A percentile compares a stretch with the other conserved stretches of the same genome.
Conservation (phyloP, 352 stramenopile genomes). For the Pythium brassicae region DNA sequence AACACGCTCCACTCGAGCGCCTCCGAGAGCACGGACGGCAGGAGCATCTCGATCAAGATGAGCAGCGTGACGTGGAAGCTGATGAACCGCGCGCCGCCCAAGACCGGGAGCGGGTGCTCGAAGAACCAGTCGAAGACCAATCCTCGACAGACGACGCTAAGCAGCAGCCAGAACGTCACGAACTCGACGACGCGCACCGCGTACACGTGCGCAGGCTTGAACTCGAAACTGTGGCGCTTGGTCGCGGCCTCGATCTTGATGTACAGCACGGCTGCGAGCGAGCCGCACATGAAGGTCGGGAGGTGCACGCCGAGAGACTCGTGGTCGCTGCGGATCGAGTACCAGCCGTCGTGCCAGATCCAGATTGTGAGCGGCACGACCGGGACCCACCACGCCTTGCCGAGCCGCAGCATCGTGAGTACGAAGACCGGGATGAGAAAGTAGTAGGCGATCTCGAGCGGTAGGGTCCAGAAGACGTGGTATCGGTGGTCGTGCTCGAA, state of each 20-base stretch:
- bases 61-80: slow-evolving; percentile 18
- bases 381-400: slow-evolving; percentile 17
- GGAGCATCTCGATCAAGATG: slow-evolving; percentile 5
- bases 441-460: slow-evolving; percentile 43
- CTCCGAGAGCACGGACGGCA: slow-evolving; percentile 9
- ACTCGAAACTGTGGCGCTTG: slow-evolving; percentile 15
- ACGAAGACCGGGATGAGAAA: slow-evolving; percentile 30
- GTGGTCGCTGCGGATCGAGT: slow-evolving; percentile 21
- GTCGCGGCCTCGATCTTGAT: slow-evolving; percentile 18
- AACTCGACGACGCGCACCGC: slow-evolving; percentile 19
- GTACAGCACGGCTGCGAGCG: slow-evolving; percentile 27
- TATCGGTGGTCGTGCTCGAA: slow-evolving; percentile 22
- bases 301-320: slow-evolving; percentile 20
- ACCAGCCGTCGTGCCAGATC: slow-evolving; percentile 17
- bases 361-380: slow-evolving; percentile 16
- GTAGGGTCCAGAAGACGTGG: slow-evolving; percentile 49
- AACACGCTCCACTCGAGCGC: slow-evolving; percentile 12
- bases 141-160: slow-evolving; percentile 24
- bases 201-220: slow-evolving; percentile 12
- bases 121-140: slow-evolving; percentile 32
- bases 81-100: slow-evolving; percentile 22
- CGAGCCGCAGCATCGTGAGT: slow-evolving; percentile 2
- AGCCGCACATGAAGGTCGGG: slow-evolving; percentile 33
- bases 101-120: slow-evolving; percentile 20
- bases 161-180: slow-evolving; percentile 16